phyloP scores from a whole-genome alignment of 1,139 yeast genomes.

The Yamadazyma buinensis region DNA sequence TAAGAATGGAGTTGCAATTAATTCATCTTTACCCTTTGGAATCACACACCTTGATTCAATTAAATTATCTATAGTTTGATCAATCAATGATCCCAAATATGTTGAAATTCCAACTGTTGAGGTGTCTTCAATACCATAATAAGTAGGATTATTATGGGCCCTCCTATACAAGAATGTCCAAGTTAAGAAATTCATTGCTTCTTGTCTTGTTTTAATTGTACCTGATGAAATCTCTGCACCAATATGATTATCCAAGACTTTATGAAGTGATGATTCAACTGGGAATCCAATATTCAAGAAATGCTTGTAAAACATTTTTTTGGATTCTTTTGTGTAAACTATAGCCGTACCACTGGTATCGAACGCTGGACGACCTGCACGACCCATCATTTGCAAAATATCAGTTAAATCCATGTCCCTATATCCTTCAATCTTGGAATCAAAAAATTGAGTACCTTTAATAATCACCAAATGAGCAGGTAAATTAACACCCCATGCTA shows the following conservation, averaged over 20 bases:
- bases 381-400: constrained; percentile 85
- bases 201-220: constrained; percentile 75
- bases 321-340: constrained; percentile 88
- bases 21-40: constrained; percentile 44
- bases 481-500: constrained; percentile 96
- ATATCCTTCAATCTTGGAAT: constrained; percentile 75
- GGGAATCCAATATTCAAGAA: constrained; percentile 95
- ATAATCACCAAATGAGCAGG: constrained; percentile 94
- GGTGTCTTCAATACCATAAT: constrained; percentile 79
- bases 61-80: constrained; percentile 63
- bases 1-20: constrained; percentile 75
- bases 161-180: constrained; percentile 95
- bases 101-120: constrained; percentile 62
- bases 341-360: constrained; percentile 96
- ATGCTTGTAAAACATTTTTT: constrained; percentile 89
- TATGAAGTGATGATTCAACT: constrained; percentile 92
- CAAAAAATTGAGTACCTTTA: constrained; percentile 89
- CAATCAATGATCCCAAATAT: constrained; percentile 72
- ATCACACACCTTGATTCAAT: constrained; percentile 70
- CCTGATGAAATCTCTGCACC: constrained; percentile 97
- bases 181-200: constrained; percentile 87
- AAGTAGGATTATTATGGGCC: constrained; percentile 93
- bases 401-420: constrained; percentile 91
- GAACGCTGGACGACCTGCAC: constrained; percentile 96
- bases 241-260: constrained; percentile 87